Evolutionary conservation across 148 eudicot genomes (phyloP).

Genomic region (Persicaria maculosa): DNA sequence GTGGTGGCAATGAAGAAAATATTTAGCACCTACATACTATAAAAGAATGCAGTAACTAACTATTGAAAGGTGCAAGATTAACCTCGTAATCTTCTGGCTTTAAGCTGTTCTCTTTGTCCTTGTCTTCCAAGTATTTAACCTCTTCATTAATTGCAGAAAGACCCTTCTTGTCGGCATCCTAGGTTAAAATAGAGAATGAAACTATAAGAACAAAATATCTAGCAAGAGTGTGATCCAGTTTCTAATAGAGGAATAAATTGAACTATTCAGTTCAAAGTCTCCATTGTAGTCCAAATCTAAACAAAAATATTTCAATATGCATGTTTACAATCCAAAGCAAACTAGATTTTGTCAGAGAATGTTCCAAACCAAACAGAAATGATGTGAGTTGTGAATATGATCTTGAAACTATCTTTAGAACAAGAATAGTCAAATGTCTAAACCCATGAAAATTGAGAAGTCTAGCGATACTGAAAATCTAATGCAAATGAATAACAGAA

Average conservation of each 20-base stretch:
- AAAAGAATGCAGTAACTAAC: neutral
- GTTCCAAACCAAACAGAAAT: neutral
- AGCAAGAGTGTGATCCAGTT: neutral
- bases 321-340: neutral
- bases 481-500: neutral
- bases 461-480: neutral
- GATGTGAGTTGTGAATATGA: neutral
- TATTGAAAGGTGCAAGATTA: constrained; percentile 1
- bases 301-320: neutral
- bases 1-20: neutral
- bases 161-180: constrained; percentile 93
- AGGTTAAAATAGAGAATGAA: constrained; percentile 14
- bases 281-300: neutral
- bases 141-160: constrained; percentile 72
- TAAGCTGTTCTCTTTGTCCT: constrained; percentile 79
- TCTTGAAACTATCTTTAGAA: neutral
- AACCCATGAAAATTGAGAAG: neutral
- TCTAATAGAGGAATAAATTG: neutral
- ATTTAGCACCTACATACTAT: neutral
- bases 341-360: neutral
- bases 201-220: neutral
- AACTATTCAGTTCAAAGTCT: neutral
- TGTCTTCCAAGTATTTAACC: constrained; percentile 78
- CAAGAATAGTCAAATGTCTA: neutral
- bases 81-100: constrained; percentile 97